Evolutionary conservation across 768 basidiomycete species (phyloP), one percentile per base, ranked within the genome.

Genomic region (Sporobolomyces roseus): DNA sequence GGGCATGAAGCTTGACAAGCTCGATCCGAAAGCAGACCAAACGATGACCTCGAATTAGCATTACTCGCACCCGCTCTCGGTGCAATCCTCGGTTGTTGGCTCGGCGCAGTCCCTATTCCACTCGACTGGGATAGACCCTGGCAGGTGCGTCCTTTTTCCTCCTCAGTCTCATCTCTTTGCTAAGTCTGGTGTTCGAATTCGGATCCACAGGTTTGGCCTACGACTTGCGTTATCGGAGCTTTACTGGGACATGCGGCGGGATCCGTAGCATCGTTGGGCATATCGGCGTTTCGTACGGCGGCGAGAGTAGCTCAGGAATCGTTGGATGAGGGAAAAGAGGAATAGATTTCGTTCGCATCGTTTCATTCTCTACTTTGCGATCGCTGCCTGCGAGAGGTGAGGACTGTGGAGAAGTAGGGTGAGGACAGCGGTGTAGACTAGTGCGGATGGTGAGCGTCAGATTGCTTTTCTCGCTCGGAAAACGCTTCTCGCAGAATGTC

Each of bases 71-170:
- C 94, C 21, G 84, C 84, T 16, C 75, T 87, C 30, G 90, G 90
- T 46, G 81, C 89, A 0, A 71, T 88, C 49, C 33, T 87, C 25
- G 94, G 93, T 8, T 82, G 84, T 50, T 96, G 92, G 93, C 41
- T 83, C 19, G 93, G 92, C 21, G 85, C 84, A 14, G 81, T 93
- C 52, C 90, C 91, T 3, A 87, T 93, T 52, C 89, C 91, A 0
- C 85, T 98, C 23, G 94, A 98, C 79, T 98, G 94, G 94, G 93
- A 93, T 76, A 84, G 91, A 43, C 91, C 93, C 10, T 97, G 93
- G 93, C 94, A 97, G 88, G 92, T 90, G 61, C 64, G 85, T 80
- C 41, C 33, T 30, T n/a, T 9, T 6, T 25, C 41, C 23, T 13
- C 29, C 61, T 23, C 36, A 16, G 14, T 53, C 33, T 46, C 13